Evolutionary conservation across 352 stramenopile species (phyloP).

Genomic region (Globisporangium paddicum): DNA sequence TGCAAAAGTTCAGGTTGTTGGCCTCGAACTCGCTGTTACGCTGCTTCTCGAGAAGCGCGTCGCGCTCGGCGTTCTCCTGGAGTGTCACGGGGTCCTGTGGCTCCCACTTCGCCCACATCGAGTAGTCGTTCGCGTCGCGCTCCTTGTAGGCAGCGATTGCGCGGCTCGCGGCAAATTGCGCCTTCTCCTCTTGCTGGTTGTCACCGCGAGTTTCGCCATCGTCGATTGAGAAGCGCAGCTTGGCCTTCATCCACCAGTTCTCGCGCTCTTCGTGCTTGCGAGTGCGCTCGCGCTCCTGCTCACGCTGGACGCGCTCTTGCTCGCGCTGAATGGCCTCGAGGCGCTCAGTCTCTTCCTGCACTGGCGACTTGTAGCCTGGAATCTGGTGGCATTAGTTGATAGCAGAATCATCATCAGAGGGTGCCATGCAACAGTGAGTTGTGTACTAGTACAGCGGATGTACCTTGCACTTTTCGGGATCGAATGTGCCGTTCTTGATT

Average conservation of each 20-base stretch:
- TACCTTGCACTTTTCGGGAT: slow-evolving; percentile 65
- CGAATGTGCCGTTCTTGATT: slow-evolving; percentile 79
- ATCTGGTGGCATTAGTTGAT: slow-evolving; percentile 25
- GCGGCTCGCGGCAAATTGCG: slow-evolving; percentile 43
- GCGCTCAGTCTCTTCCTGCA: slow-evolving; percentile 60
- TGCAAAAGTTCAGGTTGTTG: slow-evolving; percentile 76
- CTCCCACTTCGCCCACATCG: slow-evolving; percentile 67
- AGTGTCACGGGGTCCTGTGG: slow-evolving; percentile 63
- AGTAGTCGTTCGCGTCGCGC: slow-evolving; percentile 81
- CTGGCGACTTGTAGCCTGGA: slow-evolving; percentile 68
- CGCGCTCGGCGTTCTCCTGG: slow-evolving; percentile 52
- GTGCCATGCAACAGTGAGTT: no score
- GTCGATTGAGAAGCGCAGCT: slow-evolving; percentile 43
- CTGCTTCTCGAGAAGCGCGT: slow-evolving; percentile 51
- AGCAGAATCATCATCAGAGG: background rate
- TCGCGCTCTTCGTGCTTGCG: slow-evolving; percentile 57
- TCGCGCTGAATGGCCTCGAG: slow-evolving; percentile 28
- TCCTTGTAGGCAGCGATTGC: slow-evolving; percentile 64
- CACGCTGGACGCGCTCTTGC: slow-evolving; percentile 32
- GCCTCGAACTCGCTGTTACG: slow-evolving; percentile 70
- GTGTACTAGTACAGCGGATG: background rate
- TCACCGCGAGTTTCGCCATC: slow-evolving; percentile 15
- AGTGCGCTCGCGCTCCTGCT: slow-evolving; percentile 33
- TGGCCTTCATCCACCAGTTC: slow-evolving; percentile 62
- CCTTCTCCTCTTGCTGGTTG: background rate